Percentiles rank a stretch among this genome's conserved stretches.
These are phyloP conservation scores for Chrysoporthe deuterocubensis DNA, from an alignment of 2,329 filamentous ascomycete genomes.

Conservation along the genomic window DNA sequence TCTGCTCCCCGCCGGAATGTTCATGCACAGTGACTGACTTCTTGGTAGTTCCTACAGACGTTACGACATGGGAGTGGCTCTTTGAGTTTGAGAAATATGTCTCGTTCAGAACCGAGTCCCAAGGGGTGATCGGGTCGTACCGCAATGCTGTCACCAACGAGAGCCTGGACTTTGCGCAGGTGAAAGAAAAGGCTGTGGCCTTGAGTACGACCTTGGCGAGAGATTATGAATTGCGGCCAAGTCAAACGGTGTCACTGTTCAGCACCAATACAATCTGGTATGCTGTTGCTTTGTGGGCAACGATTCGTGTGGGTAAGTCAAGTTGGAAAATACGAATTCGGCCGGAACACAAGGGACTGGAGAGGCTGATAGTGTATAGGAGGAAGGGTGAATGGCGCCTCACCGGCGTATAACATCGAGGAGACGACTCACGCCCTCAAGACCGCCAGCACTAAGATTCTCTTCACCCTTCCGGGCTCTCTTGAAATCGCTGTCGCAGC, in stretches of 20 bases:
- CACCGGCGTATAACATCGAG: constrained; percentile 64
- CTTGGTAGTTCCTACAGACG: constrained; percentile 8
- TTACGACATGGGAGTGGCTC: constrained; percentile 20
- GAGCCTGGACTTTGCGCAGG: constrained; percentile 10
- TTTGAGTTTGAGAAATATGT: constrained; percentile 9
- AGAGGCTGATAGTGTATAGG: constrained; percentile 36
- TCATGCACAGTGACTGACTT: neutral
- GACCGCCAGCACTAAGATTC: constrained; percentile 58
- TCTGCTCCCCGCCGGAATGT: neutral
- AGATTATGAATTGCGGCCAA: neutral
- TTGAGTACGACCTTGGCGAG: constrained; percentile 6
- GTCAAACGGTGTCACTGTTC: constrained; percentile 13
- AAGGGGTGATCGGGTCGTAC: neutral
- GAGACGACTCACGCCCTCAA: constrained; percentile 67
- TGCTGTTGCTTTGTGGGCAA: constrained; percentile 15
- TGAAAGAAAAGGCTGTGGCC: constrained; percentile 10
- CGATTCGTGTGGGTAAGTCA: constrained; percentile 12
- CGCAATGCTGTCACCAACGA: constrained; percentile 12
- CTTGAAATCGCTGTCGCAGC: constrained; percentile 9
- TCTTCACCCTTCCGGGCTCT: constrained; percentile 57
- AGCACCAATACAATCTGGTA: constrained; percentile 16
- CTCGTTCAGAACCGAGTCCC: neutral
- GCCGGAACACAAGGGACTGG: too few relatives aligned
- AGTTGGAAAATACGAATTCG: neutral
- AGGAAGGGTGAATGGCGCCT: constrained; percentile 61